Evolutionary conservation across 176 grass and related monocot genomes (phyloP).

Genomic region (Triticum turgidum): DNA sequence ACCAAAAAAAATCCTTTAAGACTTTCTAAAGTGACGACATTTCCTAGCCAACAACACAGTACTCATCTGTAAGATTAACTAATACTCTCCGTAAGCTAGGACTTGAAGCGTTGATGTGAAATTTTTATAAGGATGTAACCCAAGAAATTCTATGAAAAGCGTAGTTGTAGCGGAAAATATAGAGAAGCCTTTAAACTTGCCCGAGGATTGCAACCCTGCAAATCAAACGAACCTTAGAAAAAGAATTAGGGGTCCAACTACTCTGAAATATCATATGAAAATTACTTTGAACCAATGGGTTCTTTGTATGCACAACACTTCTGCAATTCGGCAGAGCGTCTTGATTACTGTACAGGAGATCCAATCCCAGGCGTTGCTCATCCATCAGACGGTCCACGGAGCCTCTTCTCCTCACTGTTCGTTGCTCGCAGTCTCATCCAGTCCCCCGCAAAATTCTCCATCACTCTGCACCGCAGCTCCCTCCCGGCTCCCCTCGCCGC

Average conservation of each 20-base stretch:
- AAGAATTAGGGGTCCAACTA: not conserved
- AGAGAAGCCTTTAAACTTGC: not conserved
- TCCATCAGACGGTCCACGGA: not conserved
- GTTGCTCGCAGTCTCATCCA: slow-evolving; percentile 34
- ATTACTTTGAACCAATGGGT: not conserved
- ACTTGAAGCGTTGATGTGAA: too few relatives aligned
- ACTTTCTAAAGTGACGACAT: too few relatives aligned
- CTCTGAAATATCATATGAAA: not conserved
- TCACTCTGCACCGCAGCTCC: not conserved
- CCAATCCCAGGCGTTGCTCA: not conserved
- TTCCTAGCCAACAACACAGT: too few relatives aligned
- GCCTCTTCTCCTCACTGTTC: not conserved
- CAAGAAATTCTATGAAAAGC: not conserved
- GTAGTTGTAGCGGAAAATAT: not conserved
- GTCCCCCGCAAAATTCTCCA: slow-evolving; percentile 17
- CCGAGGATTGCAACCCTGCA: not conserved
- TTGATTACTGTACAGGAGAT: not conserved
- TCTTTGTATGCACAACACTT: not conserved
- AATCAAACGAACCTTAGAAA: not conserved
- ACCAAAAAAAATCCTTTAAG: too few relatives aligned
- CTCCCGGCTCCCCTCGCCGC: not conserved
- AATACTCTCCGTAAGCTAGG: too few relatives aligned
- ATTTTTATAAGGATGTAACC: not conserved
- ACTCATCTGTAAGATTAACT: too few relatives aligned
- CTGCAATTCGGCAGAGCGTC: too few relatives aligned